Base-by-base conservation (phyloP, 257 asterid genomes). In the Nicotiana noctiflora region DNA sequence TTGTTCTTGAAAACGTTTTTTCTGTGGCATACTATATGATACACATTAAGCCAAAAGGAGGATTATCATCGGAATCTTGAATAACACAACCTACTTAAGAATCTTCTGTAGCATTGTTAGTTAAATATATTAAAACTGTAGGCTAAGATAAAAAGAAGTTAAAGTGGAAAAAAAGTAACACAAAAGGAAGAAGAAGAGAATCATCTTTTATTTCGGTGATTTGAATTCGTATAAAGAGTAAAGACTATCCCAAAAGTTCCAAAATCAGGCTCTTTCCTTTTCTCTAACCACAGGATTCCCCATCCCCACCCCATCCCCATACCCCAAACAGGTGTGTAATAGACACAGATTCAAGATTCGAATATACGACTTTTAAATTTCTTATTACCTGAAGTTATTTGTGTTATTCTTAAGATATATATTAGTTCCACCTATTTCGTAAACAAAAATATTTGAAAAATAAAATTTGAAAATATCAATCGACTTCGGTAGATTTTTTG, bases 181-280 rank as follows among this genome's bases (percentile, higher is more conserved):
- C 10, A 78, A 65, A 56, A 76, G 80, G 85, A 82, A 84, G 89
- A 80, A 86, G 90, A 89, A 89, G 93, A 90, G 92, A 90, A 90
- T 93, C 86, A 86, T 82, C 84, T 81, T 79, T 80, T 79, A 19
- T 53, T 44, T 34, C 37, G 37, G 77, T 83, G 83, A 77, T 84
- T 85, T 80, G 80, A 67, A 83, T 46, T 44, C 27, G 85, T 49
- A 75, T 78, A 74, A 84, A 79, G 68, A 76, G 67, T 78, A 74
- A 83, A 79, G 68, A 76, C 75, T 55, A 67, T 31, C 82, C 78
- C 81, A 83, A 84, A 81, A 85, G 87, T 84, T 87, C 86, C 37
- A 70, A 75, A 87, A 79, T 78, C 57, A 90, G 82, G 80, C 88
- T 83, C 89, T 88, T 85, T 70, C 25, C 61, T 72, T 72, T 72